Conservation (phyloP, 2,329 filamentous ascomycete species). For the Colletotrichum sp. region DNA sequence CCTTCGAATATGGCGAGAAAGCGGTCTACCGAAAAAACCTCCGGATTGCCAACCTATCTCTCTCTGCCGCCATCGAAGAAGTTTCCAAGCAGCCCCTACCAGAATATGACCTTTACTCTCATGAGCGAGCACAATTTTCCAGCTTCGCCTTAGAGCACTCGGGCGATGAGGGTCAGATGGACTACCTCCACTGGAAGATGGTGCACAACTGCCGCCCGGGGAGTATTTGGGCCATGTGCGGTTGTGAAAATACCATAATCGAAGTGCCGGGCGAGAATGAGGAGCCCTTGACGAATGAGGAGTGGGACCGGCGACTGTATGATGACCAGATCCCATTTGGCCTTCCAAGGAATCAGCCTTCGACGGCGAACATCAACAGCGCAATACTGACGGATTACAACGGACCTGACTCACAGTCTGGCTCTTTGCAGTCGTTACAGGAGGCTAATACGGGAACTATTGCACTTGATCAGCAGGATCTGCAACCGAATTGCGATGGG, state of each 20-base stretch:
- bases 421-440: neutral
- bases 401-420: neutral
- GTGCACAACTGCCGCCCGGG: neutral
- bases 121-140: neutral
- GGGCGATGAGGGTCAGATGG: neutral
- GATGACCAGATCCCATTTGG: neutral
- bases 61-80: neutral
- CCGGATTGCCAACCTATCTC: neutral
- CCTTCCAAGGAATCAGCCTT: neutral
- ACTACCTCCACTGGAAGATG: constrained; percentile 3
- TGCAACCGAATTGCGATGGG: neutral
- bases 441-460: neutral
- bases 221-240: neutral
- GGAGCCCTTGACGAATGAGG: neutral
- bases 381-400: too few relatives aligned
- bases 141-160: neutral
- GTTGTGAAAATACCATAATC: neutral
- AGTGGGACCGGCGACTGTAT: neutral
- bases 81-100: neutral
- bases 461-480: neutral
- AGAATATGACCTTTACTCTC: neutral
- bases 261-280: neutral
- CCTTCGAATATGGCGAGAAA: neutral
- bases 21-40: neutral
- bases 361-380: neutral